These are phyloP conservation scores for Arxiozyma bovina DNA, from an alignment of 1,139 yeast genomes.

Conservation along the genomic window DNA sequence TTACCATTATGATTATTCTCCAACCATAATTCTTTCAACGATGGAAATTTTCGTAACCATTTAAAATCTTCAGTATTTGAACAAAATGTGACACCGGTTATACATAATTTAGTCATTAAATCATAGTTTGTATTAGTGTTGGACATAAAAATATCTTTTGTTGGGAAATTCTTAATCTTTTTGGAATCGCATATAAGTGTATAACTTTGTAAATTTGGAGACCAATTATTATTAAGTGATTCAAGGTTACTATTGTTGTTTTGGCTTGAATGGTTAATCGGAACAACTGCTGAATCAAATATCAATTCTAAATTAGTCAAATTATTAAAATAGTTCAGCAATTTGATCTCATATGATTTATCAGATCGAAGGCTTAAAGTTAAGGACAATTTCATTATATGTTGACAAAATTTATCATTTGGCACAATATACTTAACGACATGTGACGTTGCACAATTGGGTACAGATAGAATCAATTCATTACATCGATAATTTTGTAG, in stretches of 20 bases:
- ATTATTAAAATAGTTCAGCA: constrained; percentile 13
- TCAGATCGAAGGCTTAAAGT: constrained; percentile 18
- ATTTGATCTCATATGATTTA: constrained; percentile 14
- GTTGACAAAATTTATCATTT: constrained; percentile 5
- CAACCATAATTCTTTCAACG: constrained; percentile 24
- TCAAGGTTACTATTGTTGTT: neutral
- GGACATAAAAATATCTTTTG: constrained; percentile 9
- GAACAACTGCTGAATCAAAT: constrained; percentile 15
- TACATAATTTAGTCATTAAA: constrained; percentile 13
- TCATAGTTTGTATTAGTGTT: constrained; percentile 5
- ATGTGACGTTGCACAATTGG: constrained; percentile 18
- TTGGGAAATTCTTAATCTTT: constrained; percentile 19
- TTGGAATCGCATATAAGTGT: constrained; percentile 20
- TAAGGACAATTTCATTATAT: constrained; percentile 16
- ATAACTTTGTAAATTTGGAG: constrained; percentile 13
- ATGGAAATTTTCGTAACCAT: constrained; percentile 22
- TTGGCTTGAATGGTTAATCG: constrained; percentile 6
- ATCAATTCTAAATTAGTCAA: constrained; percentile 18
- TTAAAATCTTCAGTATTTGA: constrained; percentile 11
- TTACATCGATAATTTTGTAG: constrained; percentile 10
- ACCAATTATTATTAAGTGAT: constrained; percentile 5
- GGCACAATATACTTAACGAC: constrained; percentile 10
- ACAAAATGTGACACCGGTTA: constrained; percentile 21
- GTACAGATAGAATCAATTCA: constrained; percentile 15
- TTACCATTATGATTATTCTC: constrained; percentile 23